Evolutionary conservation across 2,329 filamentous ascomycete species (phyloP).

Genomic region (Beauveria bassiana): DNA sequence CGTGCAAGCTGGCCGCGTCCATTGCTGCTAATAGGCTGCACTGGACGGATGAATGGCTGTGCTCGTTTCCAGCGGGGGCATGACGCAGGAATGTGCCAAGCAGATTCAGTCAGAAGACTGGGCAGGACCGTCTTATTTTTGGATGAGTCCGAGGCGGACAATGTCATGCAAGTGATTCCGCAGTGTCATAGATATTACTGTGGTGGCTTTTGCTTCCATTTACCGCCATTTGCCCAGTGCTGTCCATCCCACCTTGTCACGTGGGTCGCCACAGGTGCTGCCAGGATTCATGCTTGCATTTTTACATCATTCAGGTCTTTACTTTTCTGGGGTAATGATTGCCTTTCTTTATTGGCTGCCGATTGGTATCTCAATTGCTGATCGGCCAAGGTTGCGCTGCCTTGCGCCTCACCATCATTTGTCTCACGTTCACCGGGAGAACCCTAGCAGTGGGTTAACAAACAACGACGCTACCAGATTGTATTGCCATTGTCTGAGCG

Average conservation of each 20-base stretch:
- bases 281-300: neutral
- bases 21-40: constrained; percentile 19
- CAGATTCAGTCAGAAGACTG: constrained; percentile 1
- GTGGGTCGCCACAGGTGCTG: constrained; percentile 5
- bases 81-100: constrained; percentile 24
- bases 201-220: constrained; percentile 1
- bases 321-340: neutral
- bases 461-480: too few species aligned
- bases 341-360: neutral
- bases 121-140: neutral
- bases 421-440: neutral
- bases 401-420: neutral
- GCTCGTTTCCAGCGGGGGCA: constrained; percentile 25
- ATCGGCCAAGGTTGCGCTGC: neutral
- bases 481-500: too few species aligned
- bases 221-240: constrained; percentile 2
- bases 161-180: constrained; percentile 1
- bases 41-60: constrained; percentile 6
- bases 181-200: neutral
- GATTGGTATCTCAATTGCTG: neutral
- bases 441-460: too few species aligned
- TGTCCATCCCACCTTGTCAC: constrained; percentile 5
- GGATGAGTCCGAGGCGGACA: neutral
- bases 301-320: neutral
- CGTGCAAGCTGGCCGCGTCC: constrained; percentile 36